Evolutionary conservation across 148 eudicot species (phyloP).

Genomic region (Silene uniflora): DNA sequence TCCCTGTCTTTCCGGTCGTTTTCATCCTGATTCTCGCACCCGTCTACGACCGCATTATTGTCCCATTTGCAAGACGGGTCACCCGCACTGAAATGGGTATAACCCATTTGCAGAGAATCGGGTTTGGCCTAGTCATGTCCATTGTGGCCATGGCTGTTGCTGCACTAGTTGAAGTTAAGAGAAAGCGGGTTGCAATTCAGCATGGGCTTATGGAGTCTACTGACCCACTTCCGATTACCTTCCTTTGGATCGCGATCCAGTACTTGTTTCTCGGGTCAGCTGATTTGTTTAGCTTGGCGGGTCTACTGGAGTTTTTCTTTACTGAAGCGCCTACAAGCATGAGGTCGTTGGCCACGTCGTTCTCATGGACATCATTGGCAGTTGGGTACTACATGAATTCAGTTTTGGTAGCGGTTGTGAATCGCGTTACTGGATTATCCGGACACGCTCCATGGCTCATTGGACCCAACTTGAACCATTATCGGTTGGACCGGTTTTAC

Average conservation of each 20-base stretch:
- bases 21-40: conserved; percentile 82
- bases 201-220: conserved; percentile 42
- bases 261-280: conserved; percentile 88
- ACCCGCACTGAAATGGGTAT: conserved; percentile 72
- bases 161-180: conserved; percentile 63
- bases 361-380: conserved; percentile 88
- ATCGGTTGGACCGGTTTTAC: conserved; percentile 72
- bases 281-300: conserved; percentile 86
- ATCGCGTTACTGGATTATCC: conserved; percentile 38
- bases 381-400: conserved; percentile 91
- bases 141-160: conserved; percentile 79
- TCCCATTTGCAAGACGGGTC: conserved; percentile 50
- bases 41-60: conserved; percentile 51
- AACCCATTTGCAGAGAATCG: conserved; percentile 72
- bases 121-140: conserved; percentile 65
- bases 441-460: conserved; percentile 68
- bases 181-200: conserved; percentile 45
- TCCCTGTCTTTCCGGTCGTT: conserved; percentile 74
- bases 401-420: conserved; percentile 56
- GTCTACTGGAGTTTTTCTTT: conserved; percentile 84
- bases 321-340: conserved; percentile 84
- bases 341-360: conserved; percentile 84
- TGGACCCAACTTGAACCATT: conserved; percentile 68
- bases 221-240: conserved; percentile 66
- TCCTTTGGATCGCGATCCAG: conserved; percentile 78